A percentile compares a stretch with the other conserved stretches of the same genome.
Evolutionary conservation across 257 asterid genomes (phyloP).

Genomic region (Cruciata laevipes): DNA sequence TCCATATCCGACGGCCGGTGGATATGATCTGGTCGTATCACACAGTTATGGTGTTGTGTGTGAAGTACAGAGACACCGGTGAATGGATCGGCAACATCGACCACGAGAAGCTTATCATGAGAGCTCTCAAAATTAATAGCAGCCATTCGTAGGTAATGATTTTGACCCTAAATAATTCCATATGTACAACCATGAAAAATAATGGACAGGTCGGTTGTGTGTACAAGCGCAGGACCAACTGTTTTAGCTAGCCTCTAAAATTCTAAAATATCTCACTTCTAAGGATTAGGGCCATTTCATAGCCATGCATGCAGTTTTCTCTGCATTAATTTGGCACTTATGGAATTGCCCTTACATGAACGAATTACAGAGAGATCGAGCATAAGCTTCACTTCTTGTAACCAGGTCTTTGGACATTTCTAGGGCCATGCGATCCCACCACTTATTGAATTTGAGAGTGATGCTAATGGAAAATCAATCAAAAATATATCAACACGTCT

Average conservation of each 20-base stretch:
- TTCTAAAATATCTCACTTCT: not conserved
- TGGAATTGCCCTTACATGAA: not conserved
- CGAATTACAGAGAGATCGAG: not conserved
- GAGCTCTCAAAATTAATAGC: not conserved
- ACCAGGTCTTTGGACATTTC: not conserved
- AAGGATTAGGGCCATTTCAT: not conserved
- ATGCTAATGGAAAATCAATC: too few species aligned
- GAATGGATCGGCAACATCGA: not conserved
- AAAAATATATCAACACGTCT: too few species aligned
- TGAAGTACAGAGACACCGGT: not conserved
- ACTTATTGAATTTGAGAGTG: not conserved
- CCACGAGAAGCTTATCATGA: not conserved
- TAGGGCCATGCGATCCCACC: not conserved
- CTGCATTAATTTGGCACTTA: not conserved
- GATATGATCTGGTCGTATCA: not conserved
- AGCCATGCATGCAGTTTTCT: not conserved
- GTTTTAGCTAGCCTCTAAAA: not conserved
- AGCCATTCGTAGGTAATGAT: not conserved
- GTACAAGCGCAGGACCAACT: not conserved
- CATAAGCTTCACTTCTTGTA: not conserved
- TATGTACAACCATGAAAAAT: not conserved
- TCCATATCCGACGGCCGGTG: not conserved
- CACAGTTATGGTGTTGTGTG: not conserved
- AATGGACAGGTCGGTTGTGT: not conserved
- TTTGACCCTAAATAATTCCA: not conserved